These are phyloP conservation scores for Emericellopsis cladophorae DNA, from an alignment of 2,329 filamentous ascomycete genomes.

Conservation along the genomic window DNA sequence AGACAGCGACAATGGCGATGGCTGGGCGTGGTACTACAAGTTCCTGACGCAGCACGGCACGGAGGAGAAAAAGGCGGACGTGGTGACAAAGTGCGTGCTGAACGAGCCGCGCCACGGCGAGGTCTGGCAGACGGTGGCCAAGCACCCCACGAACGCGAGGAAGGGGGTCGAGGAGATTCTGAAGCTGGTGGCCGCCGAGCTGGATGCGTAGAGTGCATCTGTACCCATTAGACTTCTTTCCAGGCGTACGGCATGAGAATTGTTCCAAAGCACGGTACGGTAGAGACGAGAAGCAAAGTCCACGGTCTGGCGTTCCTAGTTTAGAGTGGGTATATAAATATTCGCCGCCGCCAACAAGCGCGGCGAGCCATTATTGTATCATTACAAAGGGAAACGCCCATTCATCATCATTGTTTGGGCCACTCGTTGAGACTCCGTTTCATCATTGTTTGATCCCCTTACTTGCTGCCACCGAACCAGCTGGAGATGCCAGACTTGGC, in stretches of 20 bases:
- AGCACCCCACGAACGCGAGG: conserved; percentile 70
- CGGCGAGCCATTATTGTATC: too few species aligned
- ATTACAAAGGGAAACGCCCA: too few species aligned
- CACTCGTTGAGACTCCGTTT: background rate
- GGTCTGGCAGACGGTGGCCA: conserved; percentile 75
- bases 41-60: conserved; percentile 89
- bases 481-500: conserved; percentile 73
- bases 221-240: too few species aligned
- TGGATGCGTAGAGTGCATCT: conserved; percentile 12
- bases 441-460: background rate
- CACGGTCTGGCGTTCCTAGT: too few species aligned
- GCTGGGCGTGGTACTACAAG: conserved; percentile 97
- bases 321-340: too few species aligned
- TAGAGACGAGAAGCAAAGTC: too few species aligned
- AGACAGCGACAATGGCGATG: conserved; percentile 79
- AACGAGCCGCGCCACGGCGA: conserved; percentile 90
- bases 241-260: too few species aligned
- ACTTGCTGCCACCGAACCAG: conserved; percentile 62
- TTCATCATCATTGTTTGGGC: too few species aligned
- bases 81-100: conserved; percentile 65
- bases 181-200: conserved; percentile 54
- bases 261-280: too few species aligned
- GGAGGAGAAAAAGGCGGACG: conserved; percentile 79
- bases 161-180: conserved; percentile 70
- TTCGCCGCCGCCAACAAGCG: too few species aligned